These are phyloP conservation scores for Chalciporus pseudorubinellus DNA, from an alignment of 768 basidiomycete species.

Conservation along the genomic window DNA sequence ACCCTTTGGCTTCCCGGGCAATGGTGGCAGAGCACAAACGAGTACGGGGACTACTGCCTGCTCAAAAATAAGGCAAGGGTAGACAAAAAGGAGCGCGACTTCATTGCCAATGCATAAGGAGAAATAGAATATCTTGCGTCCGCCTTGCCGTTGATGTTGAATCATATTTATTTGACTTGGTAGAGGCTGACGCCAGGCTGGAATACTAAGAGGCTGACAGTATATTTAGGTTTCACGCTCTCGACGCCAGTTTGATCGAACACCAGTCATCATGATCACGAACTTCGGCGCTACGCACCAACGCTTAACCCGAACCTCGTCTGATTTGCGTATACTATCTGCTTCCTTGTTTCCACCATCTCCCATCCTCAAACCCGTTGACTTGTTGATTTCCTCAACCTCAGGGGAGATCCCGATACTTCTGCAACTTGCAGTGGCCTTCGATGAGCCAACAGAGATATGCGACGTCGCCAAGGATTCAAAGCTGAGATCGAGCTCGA, in stretches of 20 bases:
- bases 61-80: slow-evolving; percentile 56
- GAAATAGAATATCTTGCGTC: slow-evolving; percentile 4
- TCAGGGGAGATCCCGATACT: slow-evolving; percentile 54
- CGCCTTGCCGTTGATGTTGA: neutral
- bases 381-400: slow-evolving; percentile 36
- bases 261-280: slow-evolving; percentile 15
- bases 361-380: slow-evolving; percentile 42
- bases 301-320: slow-evolving; percentile 39
- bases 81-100: slow-evolving; percentile 24
- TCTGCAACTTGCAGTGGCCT: slow-evolving; percentile 34
- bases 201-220: no score
- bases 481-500: neutral
- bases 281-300: slow-evolving; percentile 15
- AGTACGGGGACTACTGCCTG: slow-evolving; percentile 90
- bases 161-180: no score
- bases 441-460: neutral
- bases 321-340: slow-evolving; percentile 39
- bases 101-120: slow-evolving; percentile 7
- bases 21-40: slow-evolving; percentile 65
- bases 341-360: slow-evolving; percentile 41
- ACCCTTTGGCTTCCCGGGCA: slow-evolving; percentile 77
- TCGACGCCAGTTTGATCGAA: neutral
- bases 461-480: slow-evolving; percentile 6
- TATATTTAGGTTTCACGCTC: neutral
- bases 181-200: slow-evolving; percentile 18